Evolutionary conservation across 352 stramenopile genomes (phyloP).

Genomic region (Phytophthora lateralis): DNA sequence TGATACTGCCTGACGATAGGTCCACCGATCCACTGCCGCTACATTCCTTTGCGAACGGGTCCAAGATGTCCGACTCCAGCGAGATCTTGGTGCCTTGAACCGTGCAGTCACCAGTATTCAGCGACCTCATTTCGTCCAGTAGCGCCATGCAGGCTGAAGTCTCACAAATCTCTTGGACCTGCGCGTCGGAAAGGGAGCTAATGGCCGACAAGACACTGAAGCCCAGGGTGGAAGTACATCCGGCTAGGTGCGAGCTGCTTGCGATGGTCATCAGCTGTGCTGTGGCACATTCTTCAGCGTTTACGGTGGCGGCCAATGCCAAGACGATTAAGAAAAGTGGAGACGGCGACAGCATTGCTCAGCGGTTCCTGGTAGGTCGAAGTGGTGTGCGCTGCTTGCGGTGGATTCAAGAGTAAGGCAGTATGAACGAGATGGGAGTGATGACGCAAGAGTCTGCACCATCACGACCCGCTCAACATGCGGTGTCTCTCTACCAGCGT

Average conservation of each 20-base stretch:
- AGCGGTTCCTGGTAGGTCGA: neutral
- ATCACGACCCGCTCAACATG: neutral
- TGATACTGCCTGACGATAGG: neutral
- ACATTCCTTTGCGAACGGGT: slow-evolving; percentile 3
- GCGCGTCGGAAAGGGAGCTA: slow-evolving; percentile 13
- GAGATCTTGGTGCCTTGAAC: slow-evolving; percentile 8
- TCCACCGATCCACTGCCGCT: neutral
- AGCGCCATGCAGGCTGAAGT: slow-evolving; percentile 7
- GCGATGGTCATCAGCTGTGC: slow-evolving; percentile 18
- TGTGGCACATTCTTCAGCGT: slow-evolving; percentile 19
- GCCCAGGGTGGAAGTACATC: slow-evolving; percentile 23
- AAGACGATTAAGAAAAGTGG: neutral
- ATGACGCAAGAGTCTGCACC: neutral
- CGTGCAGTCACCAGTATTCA: slow-evolving; percentile 18
- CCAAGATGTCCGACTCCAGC: slow-evolving; percentile 13
- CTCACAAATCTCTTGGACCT: slow-evolving; percentile 16
- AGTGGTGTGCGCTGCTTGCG: neutral
- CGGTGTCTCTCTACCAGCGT: neutral
- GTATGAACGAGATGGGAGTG: neutral
- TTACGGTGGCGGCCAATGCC: neutral
- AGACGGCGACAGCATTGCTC: slow-evolving; percentile 1
- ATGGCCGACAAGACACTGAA: slow-evolving; percentile 19
- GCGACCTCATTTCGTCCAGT: slow-evolving; percentile 6
- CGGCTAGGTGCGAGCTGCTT: slow-evolving; percentile 12
- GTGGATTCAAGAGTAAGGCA: slow-evolving; percentile 11